Evolutionary conservation across 768 basidiomycete species (phyloP), one percentile per base, ranked within the genome.

Genomic region (Lactifluus echinatus): DNA sequence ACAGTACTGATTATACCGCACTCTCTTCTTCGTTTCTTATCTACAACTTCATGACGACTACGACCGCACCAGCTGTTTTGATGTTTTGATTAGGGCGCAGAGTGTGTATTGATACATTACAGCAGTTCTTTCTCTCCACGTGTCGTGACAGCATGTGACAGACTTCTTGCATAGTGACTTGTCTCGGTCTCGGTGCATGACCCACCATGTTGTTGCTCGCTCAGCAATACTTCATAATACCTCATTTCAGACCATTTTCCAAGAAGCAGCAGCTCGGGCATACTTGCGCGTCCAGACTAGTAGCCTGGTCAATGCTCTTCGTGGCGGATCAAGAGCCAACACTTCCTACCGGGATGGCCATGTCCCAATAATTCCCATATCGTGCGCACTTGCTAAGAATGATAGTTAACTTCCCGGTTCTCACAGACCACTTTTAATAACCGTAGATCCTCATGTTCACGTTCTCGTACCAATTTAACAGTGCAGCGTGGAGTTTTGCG

Each of bases 251-350:
- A 68, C 71, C 47, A 69, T 75, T 45, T 71, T 80, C 4, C 77
- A 77, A 54, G 70, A 70, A 37, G 79, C 78, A 55, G 80, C 80
- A 19, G 72, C 72, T 61, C 75, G 74, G 49, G 80, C 79, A 46
- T 83, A 78, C 73, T 62, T 67, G 26, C 70, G 72, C 53, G 51
- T 61, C 24, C 19, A 17, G 21, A 2, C 11, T 36, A 19, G 12
- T 36, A 44, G n/a, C 34, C n/a, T 8, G 19, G 17, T 26, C 17
- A 21, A 29, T 17, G 2, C 15, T 23, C 23, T 17, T 17, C 14
- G 23, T 24, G 23, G 34, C 19, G 26, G 26, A 17, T 21, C 40
- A 29, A 37, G 53, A 40, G 26, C 26, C 12, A 11, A 14, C 33
- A 7, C 49, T 8, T 21, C 48, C 0, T 50, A 23, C 24, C 47